phyloP scores from a whole-genome alignment of 352 stramenopile species.

The Phytophthora pinifolia region DNA sequence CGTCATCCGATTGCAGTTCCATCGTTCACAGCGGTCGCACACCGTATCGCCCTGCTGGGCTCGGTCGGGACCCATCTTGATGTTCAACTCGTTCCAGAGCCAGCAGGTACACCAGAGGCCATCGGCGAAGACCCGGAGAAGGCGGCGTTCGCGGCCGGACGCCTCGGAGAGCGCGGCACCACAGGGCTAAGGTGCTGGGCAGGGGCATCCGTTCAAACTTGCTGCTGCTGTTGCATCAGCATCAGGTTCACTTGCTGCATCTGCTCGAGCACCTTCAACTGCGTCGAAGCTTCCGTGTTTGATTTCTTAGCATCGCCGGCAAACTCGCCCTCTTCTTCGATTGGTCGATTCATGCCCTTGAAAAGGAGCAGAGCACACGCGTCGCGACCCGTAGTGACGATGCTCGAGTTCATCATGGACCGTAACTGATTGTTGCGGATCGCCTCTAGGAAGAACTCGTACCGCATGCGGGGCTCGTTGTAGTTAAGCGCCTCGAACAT shows the following conservation, averaged over 20 bases:
- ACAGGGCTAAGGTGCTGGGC: no score
- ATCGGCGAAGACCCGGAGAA: not conserved
- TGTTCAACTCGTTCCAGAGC: no score
- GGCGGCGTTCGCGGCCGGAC: not conserved
- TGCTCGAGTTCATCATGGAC: constrained; percentile 1
- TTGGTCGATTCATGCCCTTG: constrained; percentile 1
- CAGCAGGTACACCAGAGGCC: no score
- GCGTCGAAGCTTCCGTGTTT: not conserved
- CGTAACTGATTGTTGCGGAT: not conserved
- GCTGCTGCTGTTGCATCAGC: not conserved
- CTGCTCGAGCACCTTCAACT: not conserved
- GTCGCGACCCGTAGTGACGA: not conserved
- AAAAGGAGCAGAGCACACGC: not conserved
- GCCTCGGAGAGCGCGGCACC: not conserved
- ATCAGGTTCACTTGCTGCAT: constrained; percentile 1
- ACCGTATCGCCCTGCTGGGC: not conserved
- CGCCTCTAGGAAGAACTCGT: constrained; percentile 4
- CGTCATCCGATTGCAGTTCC: not conserved
- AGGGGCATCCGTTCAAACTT: no score
- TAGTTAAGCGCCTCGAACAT: constrained; percentile 4
- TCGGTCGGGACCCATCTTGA: not conserved
- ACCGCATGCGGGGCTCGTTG: constrained; percentile 6
- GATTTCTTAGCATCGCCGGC: not conserved
- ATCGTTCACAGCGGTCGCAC: not conserved
- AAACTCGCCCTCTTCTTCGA: constrained; percentile 6